A percentile compares a stretch with the other conserved stretches of the same genome.
These are phyloP conservation scores for Quercus dentata DNA, from an alignment of 306 rosid species.

Conservation along the genomic window DNA sequence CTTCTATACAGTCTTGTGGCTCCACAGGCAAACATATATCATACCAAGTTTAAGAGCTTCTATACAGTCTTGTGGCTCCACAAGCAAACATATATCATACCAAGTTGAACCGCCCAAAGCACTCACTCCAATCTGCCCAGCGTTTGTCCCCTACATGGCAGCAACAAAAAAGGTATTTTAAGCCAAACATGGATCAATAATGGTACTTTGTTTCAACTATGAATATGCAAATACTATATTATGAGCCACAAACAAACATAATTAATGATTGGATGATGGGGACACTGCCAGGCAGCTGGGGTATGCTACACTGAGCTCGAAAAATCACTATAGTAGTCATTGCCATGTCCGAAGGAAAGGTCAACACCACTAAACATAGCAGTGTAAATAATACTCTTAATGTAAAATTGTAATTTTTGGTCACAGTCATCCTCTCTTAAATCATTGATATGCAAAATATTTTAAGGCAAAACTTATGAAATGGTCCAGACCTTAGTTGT, in stretches of 20 bases:
- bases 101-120: neutral
- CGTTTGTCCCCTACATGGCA: neutral
- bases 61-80: neutral
- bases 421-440: neutral
- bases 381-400: neutral
- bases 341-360: neutral
- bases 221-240: neutral
- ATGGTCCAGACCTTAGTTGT: conserved; percentile 59
- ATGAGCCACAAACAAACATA: neutral
- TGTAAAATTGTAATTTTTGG: neutral
- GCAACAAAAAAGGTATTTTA: neutral
- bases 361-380: neutral
- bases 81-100: neutral
- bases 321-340: neutral
- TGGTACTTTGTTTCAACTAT: neutral
- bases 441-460: neutral
- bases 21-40: neutral
- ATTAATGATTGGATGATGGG: neutral
- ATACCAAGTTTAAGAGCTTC: neutral
- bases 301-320: neutral
- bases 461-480: neutral
- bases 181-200: neutral
- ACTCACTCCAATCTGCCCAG: neutral
- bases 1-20: neutral
- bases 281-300: neutral